Conservation (phyloP, 495 filamentous ascomycete genomes). For the Hypoxylon subgilvum region DNA sequence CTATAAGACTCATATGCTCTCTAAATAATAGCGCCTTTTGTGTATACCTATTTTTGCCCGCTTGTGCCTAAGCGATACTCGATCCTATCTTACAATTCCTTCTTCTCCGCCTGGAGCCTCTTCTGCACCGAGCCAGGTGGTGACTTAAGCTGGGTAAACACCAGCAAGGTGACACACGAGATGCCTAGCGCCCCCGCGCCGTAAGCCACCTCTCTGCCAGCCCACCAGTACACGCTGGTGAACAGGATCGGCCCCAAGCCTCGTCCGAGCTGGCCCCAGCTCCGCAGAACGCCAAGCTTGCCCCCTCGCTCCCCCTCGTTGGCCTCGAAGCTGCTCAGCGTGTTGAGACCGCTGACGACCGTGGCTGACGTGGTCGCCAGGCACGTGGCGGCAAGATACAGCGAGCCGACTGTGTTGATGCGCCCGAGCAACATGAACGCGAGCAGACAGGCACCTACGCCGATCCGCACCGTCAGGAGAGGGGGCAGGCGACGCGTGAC, state of each 20-base stretch:
- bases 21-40: background rate
- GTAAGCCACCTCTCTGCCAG: constrained; percentile 85
- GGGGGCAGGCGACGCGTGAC: constrained; percentile 83
- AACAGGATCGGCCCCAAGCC: constrained; percentile 87
- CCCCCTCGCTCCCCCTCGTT: constrained; percentile 78
- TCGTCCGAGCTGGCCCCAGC: constrained; percentile 83
- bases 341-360: constrained; percentile 92
- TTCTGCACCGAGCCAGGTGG: constrained; percentile 48
- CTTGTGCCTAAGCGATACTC: background rate
- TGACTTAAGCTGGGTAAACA: constrained; percentile 69
- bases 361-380: constrained; percentile 89
- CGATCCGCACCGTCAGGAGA: constrained; percentile 75
- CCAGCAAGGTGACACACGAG: constrained; percentile 70
- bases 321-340: constrained; percentile 87
- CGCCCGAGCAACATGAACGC: constrained; percentile 83
- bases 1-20: too few relatives aligned
- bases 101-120: constrained; percentile 39
- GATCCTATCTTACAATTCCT: constrained; percentile 43
- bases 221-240: constrained; percentile 99
- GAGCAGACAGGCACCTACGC: constrained; percentile 74
- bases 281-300: constrained; percentile 83
- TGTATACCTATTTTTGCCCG: background rate
- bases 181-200: constrained; percentile 79
- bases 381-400: constrained; percentile 81
- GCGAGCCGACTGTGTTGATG: constrained; percentile 64